phyloP scores from a whole-genome alignment of 2,329 filamentous ascomycete genomes.

The Teratosphaeria epicoccoides region DNA sequence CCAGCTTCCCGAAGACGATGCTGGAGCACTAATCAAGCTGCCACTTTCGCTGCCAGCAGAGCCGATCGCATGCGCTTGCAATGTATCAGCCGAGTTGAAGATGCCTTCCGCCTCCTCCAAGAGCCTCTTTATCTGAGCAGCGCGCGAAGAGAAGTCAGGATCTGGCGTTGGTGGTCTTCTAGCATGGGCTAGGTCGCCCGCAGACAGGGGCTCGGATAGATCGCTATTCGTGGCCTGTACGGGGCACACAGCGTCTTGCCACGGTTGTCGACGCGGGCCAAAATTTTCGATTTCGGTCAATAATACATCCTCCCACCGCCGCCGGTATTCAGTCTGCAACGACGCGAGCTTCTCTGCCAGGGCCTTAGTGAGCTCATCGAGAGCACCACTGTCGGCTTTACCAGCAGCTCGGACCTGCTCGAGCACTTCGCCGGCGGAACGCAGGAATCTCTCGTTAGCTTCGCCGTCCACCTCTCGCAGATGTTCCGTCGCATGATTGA shows the following conservation, averaged over 20 bases:
- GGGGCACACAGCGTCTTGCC: neutral
- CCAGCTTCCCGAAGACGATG: neutral
- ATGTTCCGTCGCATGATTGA: constrained; percentile 17
- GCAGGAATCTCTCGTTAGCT: neutral
- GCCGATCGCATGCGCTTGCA: neutral
- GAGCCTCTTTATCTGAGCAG: constrained; percentile 37
- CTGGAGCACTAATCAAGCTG: neutral
- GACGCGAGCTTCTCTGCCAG: constrained; percentile 14
- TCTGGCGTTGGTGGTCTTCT: constrained; percentile 36
- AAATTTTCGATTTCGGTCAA: constrained; percentile 6
- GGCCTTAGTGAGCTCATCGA: constrained; percentile 13
- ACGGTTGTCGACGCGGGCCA: neutral
- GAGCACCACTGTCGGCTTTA: constrained; percentile 3
- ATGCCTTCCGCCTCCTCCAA: constrained; percentile 33
- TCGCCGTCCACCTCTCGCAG: neutral
- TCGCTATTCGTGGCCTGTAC: neutral
- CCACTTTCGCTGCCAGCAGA: neutral
- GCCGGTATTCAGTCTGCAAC: constrained; percentile 12
- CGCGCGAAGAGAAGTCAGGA: constrained; percentile 35
- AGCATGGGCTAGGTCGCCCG: neutral
- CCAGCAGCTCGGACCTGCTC: constrained; percentile 15
- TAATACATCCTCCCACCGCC: constrained; percentile 19
- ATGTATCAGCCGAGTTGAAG: neutral
- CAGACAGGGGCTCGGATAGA: neutral
- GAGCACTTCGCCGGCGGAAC: constrained; percentile 6